Base-by-base conservation (phyloP, 2,329 filamentous ascomycete genomes). In the Venturiaceae sp. region DNA sequence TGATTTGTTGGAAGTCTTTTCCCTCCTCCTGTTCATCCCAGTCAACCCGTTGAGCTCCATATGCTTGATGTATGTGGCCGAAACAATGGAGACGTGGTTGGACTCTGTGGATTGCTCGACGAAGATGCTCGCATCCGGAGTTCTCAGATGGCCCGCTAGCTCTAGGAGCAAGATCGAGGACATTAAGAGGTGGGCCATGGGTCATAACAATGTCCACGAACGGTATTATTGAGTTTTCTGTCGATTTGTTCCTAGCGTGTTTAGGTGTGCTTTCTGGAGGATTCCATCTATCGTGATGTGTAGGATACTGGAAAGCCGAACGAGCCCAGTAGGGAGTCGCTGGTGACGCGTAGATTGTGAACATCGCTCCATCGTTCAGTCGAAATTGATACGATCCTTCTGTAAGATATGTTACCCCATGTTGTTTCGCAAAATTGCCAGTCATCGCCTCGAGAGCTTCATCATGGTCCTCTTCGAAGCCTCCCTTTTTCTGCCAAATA, bases 31-130 rank as follows among this genome's bases (percentile, higher is more conserved):
- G 32, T 2, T 53, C 30, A 23, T 23, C 50, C 50, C 30, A 87
- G 1, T 71, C 69, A 0, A 82, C 75, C 2, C 81, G 60, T 56
- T 77, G 78, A 0, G 74, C 77, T 2, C 83, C 84, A 80, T 82
- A 86, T 0, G 73, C 76, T 62, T 82, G 79, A 64, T 84, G 81
- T n/a, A 83, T 78, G 61, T 83, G 81, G 0, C 81, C 81, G 60
- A 83, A 83, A 65, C 80, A 83, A 64, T 82, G 79, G 3, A 83
- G 62, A 6, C 66, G 65, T 1, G 81, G 80, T 30, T 68, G 70
- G 1, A 75, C 71, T 0, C 65, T 64, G 1, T 72, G 69, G 0
- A 83, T 64, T 0, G 80, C 77, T 0, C 65, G 66, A 57, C 81
- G 75, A 2, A 84, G 72, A 16, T 72, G 61, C 0, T 63, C 62